These are phyloP conservation scores for Butyriboletus loyo DNA, from an alignment of 768 basidiomycete genomes.

Conservation along the genomic window DNA sequence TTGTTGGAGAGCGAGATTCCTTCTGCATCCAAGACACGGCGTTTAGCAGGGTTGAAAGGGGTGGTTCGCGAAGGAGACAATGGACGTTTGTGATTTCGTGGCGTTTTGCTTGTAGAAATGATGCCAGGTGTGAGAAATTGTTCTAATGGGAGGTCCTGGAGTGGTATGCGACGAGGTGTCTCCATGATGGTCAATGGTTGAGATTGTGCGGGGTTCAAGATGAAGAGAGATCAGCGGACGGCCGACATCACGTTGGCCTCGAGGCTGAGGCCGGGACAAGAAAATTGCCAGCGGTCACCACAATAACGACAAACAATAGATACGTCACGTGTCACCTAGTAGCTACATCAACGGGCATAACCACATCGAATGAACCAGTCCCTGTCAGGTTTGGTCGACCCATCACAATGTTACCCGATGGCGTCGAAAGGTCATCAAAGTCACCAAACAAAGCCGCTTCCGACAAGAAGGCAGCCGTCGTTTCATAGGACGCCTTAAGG, in stretches of 20 bases:
- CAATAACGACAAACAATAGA: conserved; percentile 25
- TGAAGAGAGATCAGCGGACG: conserved; percentile 23
- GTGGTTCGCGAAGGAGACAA: conserved; percentile 51
- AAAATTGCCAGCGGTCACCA: conserved; percentile 17
- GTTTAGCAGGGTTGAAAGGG: conserved; percentile 62
- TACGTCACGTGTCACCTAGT: conserved; percentile 12
- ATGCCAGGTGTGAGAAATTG: conserved; percentile 43
- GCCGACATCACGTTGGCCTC: conserved; percentile 25
- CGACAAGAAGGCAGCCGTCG: conserved; percentile 88
- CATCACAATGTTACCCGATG: conserved; percentile 88
- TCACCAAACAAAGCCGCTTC: conserved; percentile 94
- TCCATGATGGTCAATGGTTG: conserved; percentile 20
- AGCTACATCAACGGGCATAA: conserved; percentile 44
- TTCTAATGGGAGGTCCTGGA: conserved; percentile 60
- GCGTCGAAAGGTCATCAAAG: conserved; percentile 88
- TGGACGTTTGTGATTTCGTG: conserved; percentile 54
- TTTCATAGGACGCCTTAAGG: conserved; percentile 97
- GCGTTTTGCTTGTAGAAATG: conserved; percentile 17
- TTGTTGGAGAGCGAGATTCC: conserved; percentile 39
- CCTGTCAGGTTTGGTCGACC: conserved; percentile 87
- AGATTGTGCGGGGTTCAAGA: conserved; percentile 4
- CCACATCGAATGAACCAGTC: conserved; percentile 92
- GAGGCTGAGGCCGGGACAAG: conserved; percentile 8
- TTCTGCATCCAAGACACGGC: conserved; percentile 59
- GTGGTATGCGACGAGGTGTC: conserved; percentile 42